Evolutionary conservation across 495 filamentous ascomycete genomes (phyloP).

Genomic region (Aspergillus cavernicola): DNA sequence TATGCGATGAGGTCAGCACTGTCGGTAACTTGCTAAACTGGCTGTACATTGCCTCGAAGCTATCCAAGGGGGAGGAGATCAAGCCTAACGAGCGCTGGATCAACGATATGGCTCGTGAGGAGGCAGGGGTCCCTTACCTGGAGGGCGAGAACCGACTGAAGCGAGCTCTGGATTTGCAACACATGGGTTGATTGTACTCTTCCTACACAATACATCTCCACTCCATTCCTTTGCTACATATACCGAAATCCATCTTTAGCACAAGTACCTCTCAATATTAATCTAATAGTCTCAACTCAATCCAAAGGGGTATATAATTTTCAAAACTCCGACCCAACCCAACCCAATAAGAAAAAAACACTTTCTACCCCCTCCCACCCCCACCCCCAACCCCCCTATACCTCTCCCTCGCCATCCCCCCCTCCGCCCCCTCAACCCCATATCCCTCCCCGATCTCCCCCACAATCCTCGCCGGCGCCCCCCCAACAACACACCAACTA

Average conservation of each 20-base stretch:
- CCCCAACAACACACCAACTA: constrained; percentile 80
- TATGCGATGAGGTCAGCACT: constrained; percentile 80
- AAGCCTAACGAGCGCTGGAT: constrained; percentile 61
- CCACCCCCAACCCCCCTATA: constrained; percentile 32
- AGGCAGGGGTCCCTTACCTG: constrained; percentile 55
- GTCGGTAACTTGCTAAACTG: constrained; percentile 76
- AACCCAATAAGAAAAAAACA: too few relatives aligned
- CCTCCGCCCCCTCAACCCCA: constrained; percentile 51
- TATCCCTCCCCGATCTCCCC: constrained; percentile 83
- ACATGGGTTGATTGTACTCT: constrained; percentile 23
- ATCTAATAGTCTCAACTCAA: neutral
- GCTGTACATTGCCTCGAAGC: constrained; percentile 69
- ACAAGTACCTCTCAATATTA: neutral
- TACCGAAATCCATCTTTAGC: too few relatives aligned
- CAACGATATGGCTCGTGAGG: constrained; percentile 72
- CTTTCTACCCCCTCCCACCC: too few relatives aligned
- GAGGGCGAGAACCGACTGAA: constrained; percentile 60
- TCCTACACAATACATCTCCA: neutral
- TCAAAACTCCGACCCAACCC: too few relatives aligned
- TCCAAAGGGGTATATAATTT: neutral
- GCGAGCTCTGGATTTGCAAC: constrained; percentile 30
- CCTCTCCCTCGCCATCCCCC: constrained; percentile 44
- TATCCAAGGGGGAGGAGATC: constrained; percentile 48
- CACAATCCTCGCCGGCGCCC: constrained; percentile 74
- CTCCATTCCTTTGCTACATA: too few relatives aligned